Conservation (phyloP, 441 rosid genomes). For the Populus hybrid region DNA sequence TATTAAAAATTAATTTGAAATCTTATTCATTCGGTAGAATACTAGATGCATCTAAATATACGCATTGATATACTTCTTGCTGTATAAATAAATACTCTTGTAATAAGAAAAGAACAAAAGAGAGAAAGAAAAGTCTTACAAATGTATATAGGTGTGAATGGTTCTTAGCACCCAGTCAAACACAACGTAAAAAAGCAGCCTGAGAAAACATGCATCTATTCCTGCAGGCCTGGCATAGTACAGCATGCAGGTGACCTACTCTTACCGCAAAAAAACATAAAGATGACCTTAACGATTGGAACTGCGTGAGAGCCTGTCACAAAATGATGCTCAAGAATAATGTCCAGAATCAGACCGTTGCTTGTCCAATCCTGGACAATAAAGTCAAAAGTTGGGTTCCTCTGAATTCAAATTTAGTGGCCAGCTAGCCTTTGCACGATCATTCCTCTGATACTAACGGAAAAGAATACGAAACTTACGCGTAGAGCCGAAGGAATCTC, state of each 20-base stretch:
- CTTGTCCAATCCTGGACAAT: neutral
- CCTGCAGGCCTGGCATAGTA: neutral
- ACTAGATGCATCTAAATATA: neutral
- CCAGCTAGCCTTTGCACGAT: neutral
- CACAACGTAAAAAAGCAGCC: too few species aligned
- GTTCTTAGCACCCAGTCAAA: too few species aligned
- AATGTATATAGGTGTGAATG: too few species aligned
- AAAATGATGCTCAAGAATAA: neutral
- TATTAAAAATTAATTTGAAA: too few species aligned
- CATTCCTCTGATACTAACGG: neutral
- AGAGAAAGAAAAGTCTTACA: too few species aligned
- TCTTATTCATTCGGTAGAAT: too few species aligned
- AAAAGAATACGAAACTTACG: neutral
- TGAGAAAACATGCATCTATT: neutral
- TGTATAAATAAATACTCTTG: neutral
- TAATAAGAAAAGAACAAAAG: too few species aligned
- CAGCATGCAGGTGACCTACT: neutral
- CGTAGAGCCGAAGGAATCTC: neutral
- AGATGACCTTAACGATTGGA: neutral
- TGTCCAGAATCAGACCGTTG: neutral
- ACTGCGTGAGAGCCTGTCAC: neutral
- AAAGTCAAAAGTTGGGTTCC: neutral
- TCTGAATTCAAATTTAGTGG: neutral
- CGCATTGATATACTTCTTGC: neutral
- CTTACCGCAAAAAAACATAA: neutral